Evolutionary conservation across 192 early-diverging fungal genomes (phyloP), one percentile per base, ranked within the genome.

Genomic region (Coemansia sp.): DNA sequence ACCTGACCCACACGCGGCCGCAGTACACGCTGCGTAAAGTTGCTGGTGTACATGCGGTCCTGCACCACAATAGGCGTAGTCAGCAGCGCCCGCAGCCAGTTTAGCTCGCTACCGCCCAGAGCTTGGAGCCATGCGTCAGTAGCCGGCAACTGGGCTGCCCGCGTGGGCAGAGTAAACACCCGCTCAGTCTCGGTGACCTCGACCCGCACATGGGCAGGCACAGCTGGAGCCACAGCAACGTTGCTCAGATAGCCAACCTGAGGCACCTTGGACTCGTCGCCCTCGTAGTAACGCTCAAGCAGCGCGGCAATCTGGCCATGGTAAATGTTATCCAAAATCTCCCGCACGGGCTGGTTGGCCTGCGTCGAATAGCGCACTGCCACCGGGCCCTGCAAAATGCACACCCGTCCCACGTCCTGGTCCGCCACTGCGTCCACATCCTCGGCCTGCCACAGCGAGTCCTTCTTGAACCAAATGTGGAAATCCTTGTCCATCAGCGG

Each of bases 391-490:
- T 97, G 94, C 56, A 97, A 80, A 73, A 97, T 94, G 70, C 90
- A 90, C 32, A 91, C 91, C 62, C 94, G 87, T 43, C 87, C 84
- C 12, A 90, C 88, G 83, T 97, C 95, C 78, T 93, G 88, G 64
- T 84, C 93, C 10, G 90, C 87, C 57, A 97, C 89, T 43, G 95
- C 92, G 55, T 90, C 90, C 7, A 97, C 79, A 62, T 95, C 90
- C 75, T 97, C 95, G 12, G 91, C 85, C 82, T 95, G 94, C 94
- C 94, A 97, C 47, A 97, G 82, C 27, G 92, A 94, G 78, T 97
- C 94, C 89, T 97, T 97, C 87, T 97, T 97, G 85, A 95, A 94
- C 94, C 94, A 97, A 65, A 94, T 87, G 73, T 97, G 93, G 82
- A 97, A 95, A 76, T 92, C 90, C 74, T 93, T 93, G 76, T 95